Percentiles rank a stretch among this genome's conserved stretches.
Evolutionary conservation across 1,284 basidiomycete species (phyloP).

Genomic region (Gomphus bonarii): DNA sequence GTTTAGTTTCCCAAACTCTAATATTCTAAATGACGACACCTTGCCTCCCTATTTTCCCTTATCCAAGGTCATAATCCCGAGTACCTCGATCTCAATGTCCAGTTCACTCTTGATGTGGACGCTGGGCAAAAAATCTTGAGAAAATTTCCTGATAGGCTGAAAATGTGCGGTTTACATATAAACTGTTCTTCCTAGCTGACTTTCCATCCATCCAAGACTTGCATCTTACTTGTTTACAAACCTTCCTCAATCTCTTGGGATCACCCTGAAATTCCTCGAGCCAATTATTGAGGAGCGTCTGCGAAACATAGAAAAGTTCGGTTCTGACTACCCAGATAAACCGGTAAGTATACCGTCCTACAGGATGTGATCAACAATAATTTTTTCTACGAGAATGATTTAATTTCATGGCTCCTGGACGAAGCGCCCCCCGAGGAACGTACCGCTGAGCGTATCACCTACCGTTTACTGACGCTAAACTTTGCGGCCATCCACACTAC

Average conservation of each 20-base stretch:
- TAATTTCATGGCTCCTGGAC: constrained; percentile 37
- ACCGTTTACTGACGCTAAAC: constrained; percentile 25
- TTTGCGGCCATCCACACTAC: constrained; percentile 39
- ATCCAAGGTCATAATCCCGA: constrained; percentile 23
- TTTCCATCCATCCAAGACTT: constrained; percentile 13
- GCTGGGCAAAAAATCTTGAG: constrained; percentile 19
- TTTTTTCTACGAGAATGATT: constrained; percentile 31
- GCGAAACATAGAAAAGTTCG: constrained; percentile 21
- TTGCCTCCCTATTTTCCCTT: neutral
- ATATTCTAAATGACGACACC: neutral
- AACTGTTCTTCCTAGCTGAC: neutral
- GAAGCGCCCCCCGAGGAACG: constrained; percentile 23
- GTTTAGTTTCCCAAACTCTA: constrained; percentile 2
- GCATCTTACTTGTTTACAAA: constrained; percentile 19
- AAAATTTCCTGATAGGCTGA: constrained; percentile 28
- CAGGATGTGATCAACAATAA: constrained; percentile 20
- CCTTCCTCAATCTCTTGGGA: constrained; percentile 18
- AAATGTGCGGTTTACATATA: constrained; percentile 23
- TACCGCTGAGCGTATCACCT: constrained; percentile 22
- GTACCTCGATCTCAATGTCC: constrained; percentile 20
- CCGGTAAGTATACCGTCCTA: constrained; percentile 20
- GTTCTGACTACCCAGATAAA: constrained; percentile 25
- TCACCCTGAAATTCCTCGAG: constrained; percentile 22
- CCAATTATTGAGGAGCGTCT: constrained; percentile 29
- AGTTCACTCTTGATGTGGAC: constrained; percentile 25